Percentiles rank a stretch among this genome's conserved stretches.
Evolutionary conservation across 2,329 filamentous ascomycete species (phyloP).

Genomic region (Amphichorda felina): DNA sequence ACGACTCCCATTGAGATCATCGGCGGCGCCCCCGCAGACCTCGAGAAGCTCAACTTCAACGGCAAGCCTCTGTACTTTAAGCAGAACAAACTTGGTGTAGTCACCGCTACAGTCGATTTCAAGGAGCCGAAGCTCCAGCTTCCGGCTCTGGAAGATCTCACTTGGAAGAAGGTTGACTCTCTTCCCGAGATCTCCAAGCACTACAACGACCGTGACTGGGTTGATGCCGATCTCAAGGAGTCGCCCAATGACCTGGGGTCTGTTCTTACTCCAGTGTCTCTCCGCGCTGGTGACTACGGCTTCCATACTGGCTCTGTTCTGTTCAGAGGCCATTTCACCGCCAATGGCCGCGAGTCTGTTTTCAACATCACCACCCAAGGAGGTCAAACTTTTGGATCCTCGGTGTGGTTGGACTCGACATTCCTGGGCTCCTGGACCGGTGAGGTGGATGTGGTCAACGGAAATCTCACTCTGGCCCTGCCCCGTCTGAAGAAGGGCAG

Average conservation of each 20-base stretch:
- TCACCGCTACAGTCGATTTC: slow-evolving; percentile 9
- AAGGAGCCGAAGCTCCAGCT: slow-evolving; percentile 6
- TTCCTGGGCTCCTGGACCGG: slow-evolving; percentile 53
- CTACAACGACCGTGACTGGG: slow-evolving; percentile 29
- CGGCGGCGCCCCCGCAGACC: slow-evolving; percentile 8
- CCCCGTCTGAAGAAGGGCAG: slow-evolving; percentile 34
- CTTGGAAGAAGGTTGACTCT: slow-evolving; percentile 8
- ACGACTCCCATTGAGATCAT: slow-evolving; percentile 10
- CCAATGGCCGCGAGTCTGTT: slow-evolving; percentile 41
- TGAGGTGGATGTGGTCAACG: slow-evolving; percentile 28
- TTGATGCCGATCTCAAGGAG: slow-evolving; percentile 22
- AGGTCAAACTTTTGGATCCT: slow-evolving; percentile 51
- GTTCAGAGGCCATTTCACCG: slow-evolving; percentile 54
- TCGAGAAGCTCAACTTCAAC: slow-evolving; percentile 9
- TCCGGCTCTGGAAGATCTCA: slow-evolving; percentile 16
- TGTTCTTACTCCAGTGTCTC: slow-evolving; percentile 45
- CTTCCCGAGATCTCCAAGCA: slow-evolving; percentile 8
- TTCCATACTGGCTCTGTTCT: slow-evolving; percentile 54
- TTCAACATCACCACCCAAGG: slow-evolving; percentile 48
- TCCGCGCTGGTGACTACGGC: slow-evolving; percentile 59
- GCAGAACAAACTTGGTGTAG: slow-evolving; percentile 5
- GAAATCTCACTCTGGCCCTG: slow-evolving; percentile 42
- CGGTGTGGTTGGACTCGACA: slow-evolving; percentile 46
- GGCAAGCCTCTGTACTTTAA: slow-evolving; percentile 7
- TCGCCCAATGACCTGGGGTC: slow-evolving; percentile 12